Evolutionary conservation across 2,329 filamentous ascomycete species (phyloP), one percentile per base, ranked within the genome.

Genomic region (Seiridium unicorne): DNA sequence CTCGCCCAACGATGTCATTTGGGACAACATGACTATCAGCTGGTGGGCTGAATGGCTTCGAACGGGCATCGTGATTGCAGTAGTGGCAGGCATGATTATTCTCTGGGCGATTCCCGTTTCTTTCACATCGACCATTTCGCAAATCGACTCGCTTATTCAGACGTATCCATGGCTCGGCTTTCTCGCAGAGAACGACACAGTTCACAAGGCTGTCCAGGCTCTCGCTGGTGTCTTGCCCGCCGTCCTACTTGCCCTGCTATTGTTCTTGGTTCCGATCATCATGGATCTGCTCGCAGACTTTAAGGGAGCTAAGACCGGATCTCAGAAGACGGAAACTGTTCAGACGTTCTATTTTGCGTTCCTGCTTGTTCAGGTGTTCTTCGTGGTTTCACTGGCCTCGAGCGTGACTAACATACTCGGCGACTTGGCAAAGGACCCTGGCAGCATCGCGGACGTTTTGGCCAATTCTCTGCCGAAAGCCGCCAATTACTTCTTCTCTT

Each of bases 401-500:
- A 85, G 88, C 2, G 84, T 86, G 0, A 80, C 94, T 48, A 77
- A 85, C 18, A 79, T 84, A n/a, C 72, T 95, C 9, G 79, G 89
- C 3, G 74, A 85, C 42, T 76, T 84, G 34, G 65, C 83, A 6
- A 70, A 76, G 8, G 82, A 91, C 51, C 87, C 92, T 6, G 76
- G 79, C n/a, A 82, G 82, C 44, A 85, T 96, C 60, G 86, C 95
- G 0, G 74, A 85, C 18, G 81, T 90, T 0, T 78, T 99, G 35
- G 94, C 94, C 0, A 73, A 80, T 9, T 95, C 93, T 62, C 79
- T 99, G 4, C 95, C 95, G 2, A 90, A 87, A 66, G 89, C 93
- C 0, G 90, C 92, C 67, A 97, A 97, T 72, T 99, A 98, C 75
- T 99, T 98, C 80, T 98, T 97, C 81, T 94, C 92, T 1, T 99